A percentile compares a stretch with the other conserved stretches of the same genome.
Conservation (phyloP, 192 early-diverging fungal genomes). For the Dissophora globulifera region DNA sequence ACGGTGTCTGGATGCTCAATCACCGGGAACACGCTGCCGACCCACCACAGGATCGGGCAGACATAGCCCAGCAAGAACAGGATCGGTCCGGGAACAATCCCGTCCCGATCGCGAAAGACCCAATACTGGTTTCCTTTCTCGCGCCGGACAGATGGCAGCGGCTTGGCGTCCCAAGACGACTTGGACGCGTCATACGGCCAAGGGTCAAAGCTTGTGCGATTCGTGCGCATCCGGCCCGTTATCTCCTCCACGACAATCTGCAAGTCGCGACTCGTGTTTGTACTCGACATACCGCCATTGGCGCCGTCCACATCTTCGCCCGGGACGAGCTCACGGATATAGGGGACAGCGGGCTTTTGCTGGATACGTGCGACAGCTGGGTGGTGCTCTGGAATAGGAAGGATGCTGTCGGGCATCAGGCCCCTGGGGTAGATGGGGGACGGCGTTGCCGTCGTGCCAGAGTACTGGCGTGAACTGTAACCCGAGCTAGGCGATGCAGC, state of each 20-base stretch:
- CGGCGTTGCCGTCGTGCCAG: not conserved
- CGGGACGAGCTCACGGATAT: conserved; percentile 37
- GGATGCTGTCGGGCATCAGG: conserved; percentile 4
- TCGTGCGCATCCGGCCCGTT: conserved; percentile 30
- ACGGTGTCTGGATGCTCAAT: conserved; percentile 18
- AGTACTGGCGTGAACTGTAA: not conserved
- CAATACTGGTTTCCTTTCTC: conserved; percentile 21
- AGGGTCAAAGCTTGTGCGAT: conserved; percentile 35
- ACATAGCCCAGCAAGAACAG: conserved; percentile 35
- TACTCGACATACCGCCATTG: not conserved
- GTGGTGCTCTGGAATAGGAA: not conserved
- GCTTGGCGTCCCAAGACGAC: conserved; percentile 15
- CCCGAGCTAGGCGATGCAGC: not conserved
- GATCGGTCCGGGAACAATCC: conserved; percentile 25
- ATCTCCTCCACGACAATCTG: conserved; percentile 32
- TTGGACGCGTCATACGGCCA: conserved; percentile 17
- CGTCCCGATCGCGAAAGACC: conserved; percentile 32
- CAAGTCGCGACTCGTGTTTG: conserved; percentile 42
- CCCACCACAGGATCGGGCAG: conserved; percentile 38
- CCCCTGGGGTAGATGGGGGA: conserved; percentile 24
- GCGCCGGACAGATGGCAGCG: conserved; percentile 9
- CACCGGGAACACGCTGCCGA: conserved; percentile 19
- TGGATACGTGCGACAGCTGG: conserved; percentile 1
- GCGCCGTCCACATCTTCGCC: conserved; percentile 2
- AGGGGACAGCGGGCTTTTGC: conserved; percentile 24